phyloP scores from a whole-genome alignment of 805 yeast species.

The Starmerella khaoyaiensis region DNA sequence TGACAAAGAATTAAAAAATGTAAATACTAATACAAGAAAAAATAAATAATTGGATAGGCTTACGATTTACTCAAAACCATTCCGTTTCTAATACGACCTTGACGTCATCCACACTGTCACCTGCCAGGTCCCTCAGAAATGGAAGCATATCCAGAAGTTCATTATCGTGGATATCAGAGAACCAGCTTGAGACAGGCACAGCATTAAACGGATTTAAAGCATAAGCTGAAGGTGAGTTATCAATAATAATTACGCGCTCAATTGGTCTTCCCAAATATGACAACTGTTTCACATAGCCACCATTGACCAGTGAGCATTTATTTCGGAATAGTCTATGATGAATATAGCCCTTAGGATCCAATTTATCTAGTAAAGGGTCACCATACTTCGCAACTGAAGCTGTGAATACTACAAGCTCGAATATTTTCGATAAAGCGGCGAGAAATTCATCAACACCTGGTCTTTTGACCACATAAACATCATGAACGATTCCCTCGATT shows the following conservation, averaged over 20 bases:
- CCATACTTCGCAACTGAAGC: conserved; percentile 94
- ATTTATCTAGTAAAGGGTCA: conserved; percentile 80
- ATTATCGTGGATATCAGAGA: conserved; percentile 93
- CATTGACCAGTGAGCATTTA: conserved; percentile 84
- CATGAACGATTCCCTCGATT: conserved; percentile 81
- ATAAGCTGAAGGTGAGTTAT: conserved; percentile 97
- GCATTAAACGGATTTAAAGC: conserved; percentile 97
- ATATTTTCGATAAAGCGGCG: conserved; percentile 66
- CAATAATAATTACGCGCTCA: conserved; percentile 73
- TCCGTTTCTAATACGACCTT: conserved; percentile 44
- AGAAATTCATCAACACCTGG: conserved; percentile 97
- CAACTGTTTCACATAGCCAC: conserved; percentile 85
- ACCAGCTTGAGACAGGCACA: conserved; percentile 94
- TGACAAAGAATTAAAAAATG: too few species aligned
- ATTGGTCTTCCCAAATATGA: conserved; percentile 91
- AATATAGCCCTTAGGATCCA: conserved; percentile 60
- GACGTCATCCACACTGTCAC: conserved; percentile 65
- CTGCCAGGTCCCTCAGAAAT: conserved; percentile 71
- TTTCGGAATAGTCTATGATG: conserved; percentile 93
- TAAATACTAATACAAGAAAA: neutral
- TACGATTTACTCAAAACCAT: conserved; percentile 5
- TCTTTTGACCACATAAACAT: conserved; percentile 89
- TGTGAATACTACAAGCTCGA: conserved; percentile 92
- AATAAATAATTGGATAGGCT: neutral
- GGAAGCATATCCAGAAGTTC: conserved; percentile 88